Evolutionary conservation across 1,284 basidiomycete genomes (phyloP).

Genomic region (Puccinia coronata): DNA sequence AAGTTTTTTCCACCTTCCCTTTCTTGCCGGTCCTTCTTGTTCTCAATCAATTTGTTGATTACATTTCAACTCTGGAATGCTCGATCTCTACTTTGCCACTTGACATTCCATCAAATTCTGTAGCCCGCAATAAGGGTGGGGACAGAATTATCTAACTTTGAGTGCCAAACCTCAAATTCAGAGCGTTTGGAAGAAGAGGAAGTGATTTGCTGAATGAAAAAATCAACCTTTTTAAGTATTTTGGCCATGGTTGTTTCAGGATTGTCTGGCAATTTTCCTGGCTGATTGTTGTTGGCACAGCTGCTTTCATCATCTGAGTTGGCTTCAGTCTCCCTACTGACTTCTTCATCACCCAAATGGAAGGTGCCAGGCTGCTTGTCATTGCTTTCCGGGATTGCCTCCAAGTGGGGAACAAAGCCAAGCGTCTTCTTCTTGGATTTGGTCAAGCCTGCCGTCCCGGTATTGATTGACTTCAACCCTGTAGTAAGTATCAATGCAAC

Average conservation of each 20-base stretch:
- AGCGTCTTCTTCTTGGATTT: background rate
- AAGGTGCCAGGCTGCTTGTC: no score
- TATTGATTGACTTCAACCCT: background rate
- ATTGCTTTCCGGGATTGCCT: no score
- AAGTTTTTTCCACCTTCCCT: background rate
- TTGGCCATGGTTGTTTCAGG: no score
- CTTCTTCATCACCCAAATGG: no score
- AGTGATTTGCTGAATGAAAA: constrained; percentile 4
- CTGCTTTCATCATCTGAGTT: no score
- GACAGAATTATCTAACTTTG: background rate
- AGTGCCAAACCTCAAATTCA: background rate
- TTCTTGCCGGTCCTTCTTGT: no score
- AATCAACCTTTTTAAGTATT: background rate
- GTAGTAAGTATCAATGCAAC: constrained; percentile 8
- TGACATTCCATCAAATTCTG: constrained; percentile 16
- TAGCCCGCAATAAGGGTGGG: constrained; percentile 17
- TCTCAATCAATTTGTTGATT: no score
- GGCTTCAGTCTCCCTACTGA: no score
- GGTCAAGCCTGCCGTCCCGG: background rate
- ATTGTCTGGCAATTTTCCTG: no score
- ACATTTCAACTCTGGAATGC: no score
- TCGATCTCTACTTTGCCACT: no score
- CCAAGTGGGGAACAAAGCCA: background rate
- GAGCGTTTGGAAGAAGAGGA: background rate
- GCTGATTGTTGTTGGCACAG: no score